Conservation (phyloP, 805 yeast species). For the Metschnikowia matae region DNA sequence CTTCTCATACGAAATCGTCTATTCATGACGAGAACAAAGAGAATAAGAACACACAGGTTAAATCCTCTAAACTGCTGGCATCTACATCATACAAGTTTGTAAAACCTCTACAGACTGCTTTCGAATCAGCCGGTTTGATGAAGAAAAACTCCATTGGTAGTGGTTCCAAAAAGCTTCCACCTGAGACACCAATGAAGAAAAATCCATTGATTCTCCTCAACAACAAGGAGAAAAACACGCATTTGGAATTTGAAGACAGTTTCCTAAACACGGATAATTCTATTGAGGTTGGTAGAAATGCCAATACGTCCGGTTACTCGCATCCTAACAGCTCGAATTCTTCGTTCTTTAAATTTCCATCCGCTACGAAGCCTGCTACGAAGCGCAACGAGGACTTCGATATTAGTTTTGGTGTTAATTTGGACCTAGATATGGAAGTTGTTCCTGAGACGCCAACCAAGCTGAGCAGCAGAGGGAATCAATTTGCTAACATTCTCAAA, state of each 20-base stretch:
- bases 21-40: constrained; percentile 33
- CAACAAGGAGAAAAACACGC: constrained; percentile 14
- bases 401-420: constrained; percentile 18
- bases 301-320: constrained; percentile 12
- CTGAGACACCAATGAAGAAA: constrained; percentile 43
- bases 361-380: constrained; percentile 15
- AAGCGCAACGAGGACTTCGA: constrained; percentile 20
- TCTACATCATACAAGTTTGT: constrained; percentile 55
- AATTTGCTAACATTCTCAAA: constrained; percentile 6
- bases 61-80: constrained; percentile 5
- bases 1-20: neutral
- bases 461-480: constrained; percentile 14
- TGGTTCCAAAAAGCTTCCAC: constrained; percentile 30
- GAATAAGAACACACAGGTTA: constrained; percentile 17
- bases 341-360: constrained; percentile 29
- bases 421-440: constrained; percentile 11
- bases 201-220: constrained; percentile 37
- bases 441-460: constrained; percentile 40
- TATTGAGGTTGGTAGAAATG: constrained; percentile 40
- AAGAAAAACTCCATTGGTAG: constrained; percentile 39
- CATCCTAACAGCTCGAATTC: constrained; percentile 31
- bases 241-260: constrained; percentile 12
- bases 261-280: constrained; percentile 19
- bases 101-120: constrained; percentile 83
- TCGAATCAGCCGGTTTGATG: constrained; percentile 68